Evolutionary conservation across 352 stramenopile species (phyloP).

Genomic region (Phytophthora quininea): DNA sequence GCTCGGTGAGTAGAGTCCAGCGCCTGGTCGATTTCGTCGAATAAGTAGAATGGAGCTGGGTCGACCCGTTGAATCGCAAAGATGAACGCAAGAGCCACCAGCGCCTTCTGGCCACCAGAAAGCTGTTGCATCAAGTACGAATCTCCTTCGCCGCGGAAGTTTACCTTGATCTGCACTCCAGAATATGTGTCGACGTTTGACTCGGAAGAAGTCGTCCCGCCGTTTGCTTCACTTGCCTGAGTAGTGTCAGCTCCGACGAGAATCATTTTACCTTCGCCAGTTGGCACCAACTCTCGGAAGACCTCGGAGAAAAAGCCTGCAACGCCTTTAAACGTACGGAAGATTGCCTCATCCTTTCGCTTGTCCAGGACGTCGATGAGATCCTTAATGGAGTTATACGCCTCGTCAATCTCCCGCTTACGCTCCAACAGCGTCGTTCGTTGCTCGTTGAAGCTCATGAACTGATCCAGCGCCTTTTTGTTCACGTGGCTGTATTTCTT

Average conservation of each 20-base stretch:
- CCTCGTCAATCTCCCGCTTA: constrained; percentile 96
- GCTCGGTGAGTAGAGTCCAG: constrained; percentile 99
- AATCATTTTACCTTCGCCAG: constrained; percentile 96
- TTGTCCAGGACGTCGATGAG: constrained; percentile 93
- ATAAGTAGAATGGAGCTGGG: constrained; percentile 99
- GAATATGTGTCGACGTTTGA: constrained; percentile 92
- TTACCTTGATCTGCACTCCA: constrained; percentile 98
- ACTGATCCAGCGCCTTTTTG: constrained; percentile 99
- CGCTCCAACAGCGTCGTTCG: constrained; percentile 90
- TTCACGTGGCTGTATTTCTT: constrained; percentile 99
- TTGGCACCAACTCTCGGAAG: constrained; percentile 98
- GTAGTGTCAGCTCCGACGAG: constrained; percentile 92
- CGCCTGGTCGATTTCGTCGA: constrained; percentile 99
- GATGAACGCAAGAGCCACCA: constrained; percentile 99
- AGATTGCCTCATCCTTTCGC: constrained; percentile 99
- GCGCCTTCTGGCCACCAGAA: constrained; percentile 98
- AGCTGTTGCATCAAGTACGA: constrained; percentile 99
- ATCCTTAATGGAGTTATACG: constrained; percentile 89
- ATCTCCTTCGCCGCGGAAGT: constrained; percentile 95
- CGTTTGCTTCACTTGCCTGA: constrained; percentile 14
- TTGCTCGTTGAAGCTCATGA: constrained; percentile 98
- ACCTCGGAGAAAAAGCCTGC: constrained; percentile 98
- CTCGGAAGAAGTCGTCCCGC: constrained; percentile 31
- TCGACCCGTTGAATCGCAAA: constrained; percentile 99
- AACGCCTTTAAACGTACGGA: constrained; percentile 98